Evolutionary conservation across 1,284 basidiomycete genomes (phyloP).

Genomic region (Meripilus lineatus): DNA sequence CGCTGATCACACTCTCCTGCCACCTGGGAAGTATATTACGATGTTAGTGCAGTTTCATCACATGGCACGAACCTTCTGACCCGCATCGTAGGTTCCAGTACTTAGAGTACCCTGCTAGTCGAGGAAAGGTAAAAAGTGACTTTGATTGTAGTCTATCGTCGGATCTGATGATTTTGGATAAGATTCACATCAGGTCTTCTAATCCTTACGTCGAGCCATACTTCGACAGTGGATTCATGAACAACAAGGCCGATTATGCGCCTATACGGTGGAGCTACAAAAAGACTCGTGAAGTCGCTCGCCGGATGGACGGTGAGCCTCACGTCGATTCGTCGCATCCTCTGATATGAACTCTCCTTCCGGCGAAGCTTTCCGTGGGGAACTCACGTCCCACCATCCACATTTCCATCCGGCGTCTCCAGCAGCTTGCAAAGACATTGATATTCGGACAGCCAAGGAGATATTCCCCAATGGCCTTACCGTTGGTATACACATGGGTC

Average conservation of each 20-base stretch:
- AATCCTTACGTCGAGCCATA: conserved; percentile 60
- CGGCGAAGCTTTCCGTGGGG: conserved; percentile 55
- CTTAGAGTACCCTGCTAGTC: conserved; percentile 64
- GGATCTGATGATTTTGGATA: not conserved
- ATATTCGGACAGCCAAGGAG: conserved; percentile 63
- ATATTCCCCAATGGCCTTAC: conserved; percentile 57
- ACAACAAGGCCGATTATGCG: conserved; percentile 71
- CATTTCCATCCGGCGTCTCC: conserved; percentile 67
- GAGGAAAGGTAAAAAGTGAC: conserved; percentile 43
- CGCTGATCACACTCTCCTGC: conserved; percentile 63
- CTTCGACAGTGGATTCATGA: conserved; percentile 74
- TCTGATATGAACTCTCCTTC: no score
- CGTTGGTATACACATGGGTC: conserved; percentile 69
- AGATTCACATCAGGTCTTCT: conserved; percentile 60
- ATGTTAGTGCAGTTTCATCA: conserved; percentile 37
- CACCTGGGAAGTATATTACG: conserved; percentile 67
- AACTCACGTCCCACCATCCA: conserved; percentile 68
- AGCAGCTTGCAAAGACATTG: conserved; percentile 56
- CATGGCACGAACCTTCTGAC: conserved; percentile 2
- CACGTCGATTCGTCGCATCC: not conserved
- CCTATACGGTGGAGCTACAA: conserved; percentile 75
- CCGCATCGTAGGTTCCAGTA: conserved; percentile 55
- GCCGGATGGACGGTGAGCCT: conserved; percentile 59
- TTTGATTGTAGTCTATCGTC: not conserved
- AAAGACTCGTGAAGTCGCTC: conserved; percentile 67